Evolutionary conservation across 352 stramenopile genomes (phyloP).

Genomic region (Globisporangium echinulatum): DNA sequence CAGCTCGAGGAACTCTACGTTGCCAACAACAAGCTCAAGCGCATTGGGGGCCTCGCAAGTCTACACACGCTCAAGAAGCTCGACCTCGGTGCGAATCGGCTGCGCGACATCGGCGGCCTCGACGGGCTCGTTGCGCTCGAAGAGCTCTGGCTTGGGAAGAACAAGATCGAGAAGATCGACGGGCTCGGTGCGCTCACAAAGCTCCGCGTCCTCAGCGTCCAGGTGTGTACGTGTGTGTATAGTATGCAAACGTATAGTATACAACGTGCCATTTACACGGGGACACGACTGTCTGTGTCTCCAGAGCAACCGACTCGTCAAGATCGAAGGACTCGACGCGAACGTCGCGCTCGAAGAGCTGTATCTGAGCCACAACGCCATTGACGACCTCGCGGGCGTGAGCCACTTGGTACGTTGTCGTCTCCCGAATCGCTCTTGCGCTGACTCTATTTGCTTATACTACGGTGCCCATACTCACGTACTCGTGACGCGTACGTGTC

Average conservation of each 20-base stretch:
- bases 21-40: slow-evolving; percentile 98
- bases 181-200: slow-evolving; percentile 83
- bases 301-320: slow-evolving; percentile 96
- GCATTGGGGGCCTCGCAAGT: slow-evolving; percentile 87
- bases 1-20: slow-evolving; percentile 91
- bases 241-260: not conserved
- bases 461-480: not conserved
- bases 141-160: slow-evolving; percentile 97
- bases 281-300: not conserved
- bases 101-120: slow-evolving; percentile 91
- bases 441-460: not conserved
- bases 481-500: no score
- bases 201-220: slow-evolving; percentile 82
- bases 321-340: slow-evolving; percentile 86
- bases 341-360: slow-evolving; percentile 93
- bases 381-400: slow-evolving; percentile 81
- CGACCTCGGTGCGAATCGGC: slow-evolving; percentile 95
- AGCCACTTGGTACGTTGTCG: slow-evolving; percentile 50
- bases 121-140: slow-evolving; percentile 85
- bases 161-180: slow-evolving; percentile 95
- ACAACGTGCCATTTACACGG: no score
- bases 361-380: slow-evolving; percentile 97
- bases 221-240: slow-evolving; percentile 18
- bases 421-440: no score
- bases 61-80: slow-evolving; percentile 90